phyloP scores from a whole-genome alignment of 2,329 filamentous ascomycete species.

The Alternaria conjuncta region DNA sequence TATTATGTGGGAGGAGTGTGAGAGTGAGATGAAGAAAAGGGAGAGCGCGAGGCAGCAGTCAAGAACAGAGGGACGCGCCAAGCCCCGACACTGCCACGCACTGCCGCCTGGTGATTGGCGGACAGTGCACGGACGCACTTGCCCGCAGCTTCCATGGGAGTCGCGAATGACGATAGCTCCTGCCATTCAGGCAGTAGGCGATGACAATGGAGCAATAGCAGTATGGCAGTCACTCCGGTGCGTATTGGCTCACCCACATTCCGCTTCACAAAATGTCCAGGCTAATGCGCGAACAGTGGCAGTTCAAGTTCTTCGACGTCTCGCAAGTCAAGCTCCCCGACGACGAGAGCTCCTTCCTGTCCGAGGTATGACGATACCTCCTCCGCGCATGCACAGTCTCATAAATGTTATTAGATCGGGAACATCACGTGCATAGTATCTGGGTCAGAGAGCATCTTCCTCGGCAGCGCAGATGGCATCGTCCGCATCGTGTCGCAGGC shows the following conservation, averaged over 20 bases:
- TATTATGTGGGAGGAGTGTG: constrained; percentile 9
- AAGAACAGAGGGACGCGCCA: constrained; percentile 19
- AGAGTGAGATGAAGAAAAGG: constrained; percentile 17
- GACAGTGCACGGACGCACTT: constrained; percentile 18
- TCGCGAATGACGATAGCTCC: constrained; percentile 30
- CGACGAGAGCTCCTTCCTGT: constrained; percentile 77
- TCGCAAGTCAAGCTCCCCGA: constrained; percentile 80
- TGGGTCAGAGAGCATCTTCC: constrained; percentile 86
- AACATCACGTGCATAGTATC: constrained; percentile 85
- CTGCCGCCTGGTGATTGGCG: constrained; percentile 6
- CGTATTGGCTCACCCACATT: constrained; percentile 3
- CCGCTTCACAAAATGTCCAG: constrained; percentile 8
- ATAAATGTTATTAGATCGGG: constrained; percentile 52
- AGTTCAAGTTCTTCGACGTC: constrained; percentile 99
- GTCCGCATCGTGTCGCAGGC: constrained; percentile 86
- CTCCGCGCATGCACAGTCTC: constrained; percentile 19
- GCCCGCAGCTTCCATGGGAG: constrained; percentile 20
- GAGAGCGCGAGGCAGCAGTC: constrained; percentile 20
- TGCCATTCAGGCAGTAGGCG: constrained; percentile 19
- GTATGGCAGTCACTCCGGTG: constrained; percentile 54
- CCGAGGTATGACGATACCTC: constrained; percentile 68
- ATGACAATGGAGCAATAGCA: constrained; percentile 38
- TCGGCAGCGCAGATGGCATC: constrained; percentile 82
- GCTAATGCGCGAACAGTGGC: constrained; percentile 71
- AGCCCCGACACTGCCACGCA: constrained; percentile 12